phyloP scores from a whole-genome alignment of 2,329 filamentous ascomycete genomes.

The Daldinia sp. region DNA sequence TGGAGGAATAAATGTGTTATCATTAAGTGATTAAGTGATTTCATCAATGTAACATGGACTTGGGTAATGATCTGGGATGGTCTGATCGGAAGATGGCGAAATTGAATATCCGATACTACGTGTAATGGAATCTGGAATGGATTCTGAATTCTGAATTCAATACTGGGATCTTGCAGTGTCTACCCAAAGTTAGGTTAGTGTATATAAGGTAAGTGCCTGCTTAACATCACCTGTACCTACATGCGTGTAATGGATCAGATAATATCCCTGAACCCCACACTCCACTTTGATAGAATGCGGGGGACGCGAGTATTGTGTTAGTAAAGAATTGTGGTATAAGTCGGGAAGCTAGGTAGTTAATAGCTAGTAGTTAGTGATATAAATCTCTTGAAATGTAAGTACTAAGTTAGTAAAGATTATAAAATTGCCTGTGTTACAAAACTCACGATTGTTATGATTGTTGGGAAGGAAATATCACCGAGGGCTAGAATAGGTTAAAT shows the following conservation, averaged over 20 bases:
- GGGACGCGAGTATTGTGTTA: not conserved
- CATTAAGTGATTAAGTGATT: slow-evolving; percentile 8
- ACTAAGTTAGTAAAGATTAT: not conserved
- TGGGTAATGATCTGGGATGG: slow-evolving; percentile 5
- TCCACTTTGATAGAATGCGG: not conserved
- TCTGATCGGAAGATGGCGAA: slow-evolving; percentile 23
- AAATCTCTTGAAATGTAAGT: not conserved
- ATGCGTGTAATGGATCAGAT: slow-evolving; percentile 2
- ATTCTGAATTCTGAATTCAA: not conserved
- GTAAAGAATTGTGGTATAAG: not conserved
- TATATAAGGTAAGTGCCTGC: not conserved
- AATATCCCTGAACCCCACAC: not conserved
- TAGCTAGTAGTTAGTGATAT: too few relatives aligned
- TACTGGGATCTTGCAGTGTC: too few relatives aligned
- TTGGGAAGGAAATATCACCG: not conserved
- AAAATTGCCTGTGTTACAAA: too few relatives aligned
- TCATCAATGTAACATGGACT: slow-evolving; percentile 13
- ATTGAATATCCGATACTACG: slow-evolving; percentile 22
- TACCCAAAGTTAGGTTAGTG: not conserved
- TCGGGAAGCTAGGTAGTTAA: not conserved
- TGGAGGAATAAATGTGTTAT: slow-evolving; percentile 12
- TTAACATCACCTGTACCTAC: not conserved
- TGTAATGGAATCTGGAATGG: too few relatives aligned
- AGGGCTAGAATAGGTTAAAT: slow-evolving; percentile 6
- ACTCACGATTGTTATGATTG: not conserved